Evolutionary conservation across 2,329 filamentous ascomycete species (phyloP).

Genomic region (Verticillium zaregamsianum): DNA sequence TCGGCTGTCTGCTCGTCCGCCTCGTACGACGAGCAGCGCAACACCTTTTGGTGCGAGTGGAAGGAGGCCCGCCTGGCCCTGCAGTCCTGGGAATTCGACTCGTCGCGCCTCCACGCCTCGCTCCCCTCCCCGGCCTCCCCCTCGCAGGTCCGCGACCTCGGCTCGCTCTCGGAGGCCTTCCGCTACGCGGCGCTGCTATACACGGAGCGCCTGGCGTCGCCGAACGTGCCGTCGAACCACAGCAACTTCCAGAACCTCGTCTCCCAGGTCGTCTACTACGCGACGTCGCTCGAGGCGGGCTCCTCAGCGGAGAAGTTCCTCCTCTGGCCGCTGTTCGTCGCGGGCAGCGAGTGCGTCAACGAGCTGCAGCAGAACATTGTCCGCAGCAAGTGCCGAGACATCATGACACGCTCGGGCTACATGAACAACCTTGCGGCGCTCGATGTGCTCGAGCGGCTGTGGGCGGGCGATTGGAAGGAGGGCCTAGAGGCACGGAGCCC

Average conservation of each 20-base stretch:
- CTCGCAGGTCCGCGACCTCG: constrained; percentile 67
- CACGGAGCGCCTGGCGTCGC: constrained; percentile 80
- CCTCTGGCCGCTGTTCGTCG: constrained; percentile 89
- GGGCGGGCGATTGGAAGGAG: constrained; percentile 54
- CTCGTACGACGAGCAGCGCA: constrained; percentile 53
- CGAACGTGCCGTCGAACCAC: constrained; percentile 66
- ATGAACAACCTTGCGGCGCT: constrained; percentile 88
- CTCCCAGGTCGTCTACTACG: constrained; percentile 76
- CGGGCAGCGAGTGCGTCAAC: constrained; percentile 83
- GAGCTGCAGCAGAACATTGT: constrained; percentile 75
- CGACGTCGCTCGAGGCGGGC: constrained; percentile 70
- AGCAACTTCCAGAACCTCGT: constrained; percentile 81
- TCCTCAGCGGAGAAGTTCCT: constrained; percentile 80
- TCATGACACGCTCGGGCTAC: constrained; percentile 85
- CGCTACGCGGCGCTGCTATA: constrained; percentile 86
- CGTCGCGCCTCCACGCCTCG: constrained; percentile 43
- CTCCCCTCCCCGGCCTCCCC: constrained; percentile 47
- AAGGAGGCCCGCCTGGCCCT: constrained; percentile 71
- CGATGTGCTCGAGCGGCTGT: constrained; percentile 80
- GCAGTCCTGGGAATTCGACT: constrained; percentile 75
- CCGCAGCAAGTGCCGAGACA: constrained; percentile 75
- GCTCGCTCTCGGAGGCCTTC: constrained; percentile 85
- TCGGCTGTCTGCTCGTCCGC: constrained; percentile 36
- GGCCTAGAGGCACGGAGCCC: constrained; percentile 26
- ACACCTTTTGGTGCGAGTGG: constrained; percentile 83